Conservation (phyloP, 257 asterid species). For the Solanum boliviense region DNA sequence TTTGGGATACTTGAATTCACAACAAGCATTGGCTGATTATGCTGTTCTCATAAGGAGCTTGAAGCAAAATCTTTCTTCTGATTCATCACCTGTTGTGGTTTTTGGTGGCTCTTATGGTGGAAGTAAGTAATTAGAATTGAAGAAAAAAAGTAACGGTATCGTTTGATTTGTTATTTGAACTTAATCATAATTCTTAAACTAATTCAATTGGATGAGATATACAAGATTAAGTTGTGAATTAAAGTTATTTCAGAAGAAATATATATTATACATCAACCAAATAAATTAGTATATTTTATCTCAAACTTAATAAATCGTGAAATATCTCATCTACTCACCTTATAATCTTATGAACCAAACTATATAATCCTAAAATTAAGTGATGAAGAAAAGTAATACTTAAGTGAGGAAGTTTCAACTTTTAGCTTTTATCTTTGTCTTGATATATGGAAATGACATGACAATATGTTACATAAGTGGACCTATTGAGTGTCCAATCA, state of each 20-base stretch:
- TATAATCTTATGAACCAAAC: not conserved
- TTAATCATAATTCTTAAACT: not conserved
- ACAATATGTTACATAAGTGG: not conserved
- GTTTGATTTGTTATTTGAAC: too few relatives aligned
- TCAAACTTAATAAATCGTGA: not conserved
- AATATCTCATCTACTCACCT: not conserved
- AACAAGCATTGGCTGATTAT: constrained; percentile 75
- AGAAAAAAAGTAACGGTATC: not conserved
- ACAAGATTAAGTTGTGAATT: not conserved
- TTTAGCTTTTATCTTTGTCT: not conserved
- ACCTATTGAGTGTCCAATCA: not conserved
- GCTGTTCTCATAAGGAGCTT: constrained; percentile 50
- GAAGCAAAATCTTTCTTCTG: constrained; percentile 61
- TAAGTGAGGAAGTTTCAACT: not conserved
- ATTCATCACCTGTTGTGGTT: constrained; percentile 70
- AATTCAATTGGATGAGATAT: not conserved
- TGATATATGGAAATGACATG: not conserved
- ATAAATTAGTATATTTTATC: not conserved
- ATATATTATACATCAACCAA: too few relatives aligned
- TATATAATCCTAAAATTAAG: not conserved
- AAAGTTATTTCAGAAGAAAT: too few relatives aligned
- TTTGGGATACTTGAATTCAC: constrained; percentile 61
- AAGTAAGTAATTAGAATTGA: constrained; percentile 24
- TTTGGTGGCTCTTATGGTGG: constrained; percentile 94
- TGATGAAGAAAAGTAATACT: not conserved